A percentile compares a stretch with the other conserved stretches of the same genome.
Evolutionary conservation across 2,329 filamentous ascomycete genomes (phyloP).

Genomic region (Pseudogymnoascus pannorum): DNA sequence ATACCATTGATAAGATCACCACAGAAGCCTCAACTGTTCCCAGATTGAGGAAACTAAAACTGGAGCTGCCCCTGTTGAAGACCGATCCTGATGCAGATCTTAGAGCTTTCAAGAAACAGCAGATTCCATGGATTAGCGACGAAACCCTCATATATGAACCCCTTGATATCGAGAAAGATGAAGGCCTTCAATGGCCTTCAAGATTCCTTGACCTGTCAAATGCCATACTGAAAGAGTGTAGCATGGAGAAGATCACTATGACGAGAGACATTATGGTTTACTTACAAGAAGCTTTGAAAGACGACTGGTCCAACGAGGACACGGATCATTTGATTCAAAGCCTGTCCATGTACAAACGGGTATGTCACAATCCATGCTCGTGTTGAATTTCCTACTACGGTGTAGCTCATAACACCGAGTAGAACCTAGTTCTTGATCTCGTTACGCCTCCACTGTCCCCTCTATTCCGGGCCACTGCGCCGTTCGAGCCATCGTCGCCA

Average conservation of each 20-base stretch:
- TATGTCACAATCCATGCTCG: slow-evolving; percentile 10
- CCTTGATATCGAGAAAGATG: slow-evolving; percentile 21
- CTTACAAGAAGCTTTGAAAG: slow-evolving; percentile 17
- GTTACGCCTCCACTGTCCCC: slow-evolving; percentile 28
- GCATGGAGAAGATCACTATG: slow-evolving; percentile 23
- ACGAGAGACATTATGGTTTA: slow-evolving; percentile 22
- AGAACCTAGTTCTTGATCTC: slow-evolving; percentile 20
- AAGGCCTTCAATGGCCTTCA: slow-evolving; percentile 21
- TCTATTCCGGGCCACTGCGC: slow-evolving; percentile 7
- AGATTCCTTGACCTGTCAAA: slow-evolving; percentile 16
- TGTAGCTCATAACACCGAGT: not conserved
- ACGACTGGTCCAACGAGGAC: slow-evolving; percentile 20
- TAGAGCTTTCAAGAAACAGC: slow-evolving; percentile 20
- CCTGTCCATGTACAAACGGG: slow-evolving; percentile 20
- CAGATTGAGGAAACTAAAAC: slow-evolving; percentile 12
- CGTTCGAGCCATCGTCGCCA: slow-evolving; percentile 22
- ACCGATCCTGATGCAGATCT: slow-evolving; percentile 25
- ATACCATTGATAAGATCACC: slow-evolving; percentile 11
- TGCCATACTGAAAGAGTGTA: slow-evolving; percentile 18
- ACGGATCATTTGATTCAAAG: slow-evolving; percentile 18
- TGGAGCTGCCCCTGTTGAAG: slow-evolving; percentile 25
- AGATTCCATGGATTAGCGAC: slow-evolving; percentile 23
- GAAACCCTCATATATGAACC: slow-evolving; percentile 24
- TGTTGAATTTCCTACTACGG: not conserved
- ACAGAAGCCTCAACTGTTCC: slow-evolving; percentile 11